phyloP scores from a whole-genome alignment of 2,329 filamentous ascomycete species.

The Helotiales sp. region DNA sequence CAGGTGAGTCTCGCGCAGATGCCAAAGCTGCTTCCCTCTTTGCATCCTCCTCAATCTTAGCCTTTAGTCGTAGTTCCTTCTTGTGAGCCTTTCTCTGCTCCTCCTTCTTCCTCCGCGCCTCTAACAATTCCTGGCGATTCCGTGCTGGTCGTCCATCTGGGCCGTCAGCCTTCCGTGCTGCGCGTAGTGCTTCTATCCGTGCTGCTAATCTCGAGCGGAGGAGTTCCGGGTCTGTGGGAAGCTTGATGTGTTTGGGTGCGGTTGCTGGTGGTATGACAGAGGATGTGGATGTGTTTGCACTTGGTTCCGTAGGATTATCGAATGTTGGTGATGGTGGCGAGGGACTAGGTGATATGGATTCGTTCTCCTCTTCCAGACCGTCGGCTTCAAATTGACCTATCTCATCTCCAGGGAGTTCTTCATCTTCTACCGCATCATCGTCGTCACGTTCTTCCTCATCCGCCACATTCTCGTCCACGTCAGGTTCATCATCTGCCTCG shows the following conservation, averaged over 20 bases:
- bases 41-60: slow-evolving; percentile 78
- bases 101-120: slow-evolving; percentile 85
- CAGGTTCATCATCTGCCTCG: slow-evolving; percentile 16
- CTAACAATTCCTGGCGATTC: slow-evolving; percentile 90
- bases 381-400: slow-evolving; percentile 53
- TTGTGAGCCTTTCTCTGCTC: slow-evolving; percentile 86
- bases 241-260: slow-evolving; percentile 68
- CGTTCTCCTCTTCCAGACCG: slow-evolving; percentile 52
- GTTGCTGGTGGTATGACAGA: slow-evolving; percentile 65
- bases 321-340: slow-evolving; percentile 64
- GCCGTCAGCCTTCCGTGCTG: slow-evolving; percentile 85
- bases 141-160: slow-evolving; percentile 80
- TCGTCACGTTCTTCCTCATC: slow-evolving; percentile 13
- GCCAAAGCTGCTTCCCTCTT: slow-evolving; percentile 66
- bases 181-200: slow-evolving; percentile 83
- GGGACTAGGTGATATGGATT: slow-evolving; percentile 51
- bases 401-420: slow-evolving; percentile 40
- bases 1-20: slow-evolving; percentile 64
- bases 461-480: slow-evolving; percentile 30
- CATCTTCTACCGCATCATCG: slow-evolving; percentile 33
- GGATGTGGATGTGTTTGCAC: slow-evolving; percentile 71
- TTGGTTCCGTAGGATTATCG: slow-evolving; percentile 58
- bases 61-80: slow-evolving; percentile 78
- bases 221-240: slow-evolving; percentile 73
- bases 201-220: slow-evolving; percentile 80